Conservation (phyloP, 257 asterid genomes). For the Nyctanthes arbortristis region DNA sequence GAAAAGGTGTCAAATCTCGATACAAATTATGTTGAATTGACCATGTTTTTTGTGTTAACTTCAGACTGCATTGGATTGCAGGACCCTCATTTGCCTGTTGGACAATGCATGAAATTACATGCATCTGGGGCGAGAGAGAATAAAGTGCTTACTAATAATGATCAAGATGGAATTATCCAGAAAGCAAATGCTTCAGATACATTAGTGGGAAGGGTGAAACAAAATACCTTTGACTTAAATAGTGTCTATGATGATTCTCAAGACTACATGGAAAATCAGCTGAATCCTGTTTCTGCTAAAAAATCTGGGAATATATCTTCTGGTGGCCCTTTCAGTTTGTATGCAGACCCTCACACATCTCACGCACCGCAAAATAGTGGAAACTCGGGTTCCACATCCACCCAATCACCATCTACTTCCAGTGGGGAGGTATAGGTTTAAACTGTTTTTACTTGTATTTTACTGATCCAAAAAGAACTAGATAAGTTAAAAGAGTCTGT, state of each 20-base stretch:
- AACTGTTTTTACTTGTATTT: conserved; percentile 12
- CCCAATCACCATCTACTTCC: conserved; percentile 83
- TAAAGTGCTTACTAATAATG: conserved; percentile 29
- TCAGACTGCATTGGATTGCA: conserved; percentile 31
- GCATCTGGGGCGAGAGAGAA: conserved; percentile 26
- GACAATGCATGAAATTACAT: conserved; percentile 27
- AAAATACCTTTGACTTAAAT: conserved; percentile 68
- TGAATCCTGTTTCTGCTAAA: conserved; percentile 52
- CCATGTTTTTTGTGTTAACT: conserved; percentile 15
- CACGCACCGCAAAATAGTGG: conserved; percentile 86
- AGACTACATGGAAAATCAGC: conserved; percentile 60
- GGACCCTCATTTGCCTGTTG: conserved; percentile 26
- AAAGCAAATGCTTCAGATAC: conserved; percentile 40
- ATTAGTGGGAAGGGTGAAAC: conserved; percentile 50
- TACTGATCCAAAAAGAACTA: no score
- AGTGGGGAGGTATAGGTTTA: conserved; percentile 76
- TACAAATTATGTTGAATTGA: not conserved
- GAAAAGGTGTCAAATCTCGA: conserved; percentile 38
- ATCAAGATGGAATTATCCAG: conserved; percentile 36
- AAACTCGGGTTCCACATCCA: conserved; percentile 80
- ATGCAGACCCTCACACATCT: conserved; percentile 67
- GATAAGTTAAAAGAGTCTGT: no score
- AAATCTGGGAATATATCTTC: conserved; percentile 42
- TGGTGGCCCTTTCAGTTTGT: conserved; percentile 67
- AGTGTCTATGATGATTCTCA: conserved; percentile 72